phyloP scores from a whole-genome alignment of 83 land plant species.

The Isoetes engelmannii region DNA sequence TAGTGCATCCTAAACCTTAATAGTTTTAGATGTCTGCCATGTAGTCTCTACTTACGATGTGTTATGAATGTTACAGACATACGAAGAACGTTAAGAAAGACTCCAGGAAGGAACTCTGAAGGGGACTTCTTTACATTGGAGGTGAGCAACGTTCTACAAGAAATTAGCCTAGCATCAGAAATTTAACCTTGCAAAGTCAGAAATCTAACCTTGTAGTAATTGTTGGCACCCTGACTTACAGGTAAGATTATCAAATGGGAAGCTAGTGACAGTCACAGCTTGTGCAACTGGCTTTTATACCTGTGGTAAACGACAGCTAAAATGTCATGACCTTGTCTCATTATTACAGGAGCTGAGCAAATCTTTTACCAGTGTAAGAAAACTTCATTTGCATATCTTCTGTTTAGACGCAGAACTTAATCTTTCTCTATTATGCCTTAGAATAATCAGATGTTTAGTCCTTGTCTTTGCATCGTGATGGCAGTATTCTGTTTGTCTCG shows the following conservation, averaged over 20 bases:
- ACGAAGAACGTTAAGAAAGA: conserved; percentile 11
- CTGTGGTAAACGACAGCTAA: conserved; percentile 2
- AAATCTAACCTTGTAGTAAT: too few relatives aligned
- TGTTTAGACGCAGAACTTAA: not conserved
- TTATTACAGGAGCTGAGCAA: conserved; percentile 1
- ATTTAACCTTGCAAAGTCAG: too few relatives aligned
- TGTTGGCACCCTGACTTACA: not conserved
- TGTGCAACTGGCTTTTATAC: conserved; percentile 4
- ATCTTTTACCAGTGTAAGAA: not conserved
- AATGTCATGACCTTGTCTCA: not conserved
- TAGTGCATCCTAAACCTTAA: conserved; percentile 1
- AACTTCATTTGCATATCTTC: not conserved
- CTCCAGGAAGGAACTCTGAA: not conserved
- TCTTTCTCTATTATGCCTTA: too few relatives aligned
- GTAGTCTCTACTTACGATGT: not conserved
- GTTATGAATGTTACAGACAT: not conserved
- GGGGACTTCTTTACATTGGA: not conserved
- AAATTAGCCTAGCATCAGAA: too few relatives aligned
- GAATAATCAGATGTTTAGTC: too few relatives aligned
- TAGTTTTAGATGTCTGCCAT: not conserved
- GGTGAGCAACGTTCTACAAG: not conserved
- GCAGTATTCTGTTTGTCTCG: not conserved
- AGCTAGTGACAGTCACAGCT: not conserved
- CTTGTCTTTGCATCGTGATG: too few relatives aligned
- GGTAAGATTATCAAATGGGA: conserved; percentile 1